Conservation (phyloP, 2,329 filamentous ascomycete genomes). For the Hypoxylon sp. region DNA sequence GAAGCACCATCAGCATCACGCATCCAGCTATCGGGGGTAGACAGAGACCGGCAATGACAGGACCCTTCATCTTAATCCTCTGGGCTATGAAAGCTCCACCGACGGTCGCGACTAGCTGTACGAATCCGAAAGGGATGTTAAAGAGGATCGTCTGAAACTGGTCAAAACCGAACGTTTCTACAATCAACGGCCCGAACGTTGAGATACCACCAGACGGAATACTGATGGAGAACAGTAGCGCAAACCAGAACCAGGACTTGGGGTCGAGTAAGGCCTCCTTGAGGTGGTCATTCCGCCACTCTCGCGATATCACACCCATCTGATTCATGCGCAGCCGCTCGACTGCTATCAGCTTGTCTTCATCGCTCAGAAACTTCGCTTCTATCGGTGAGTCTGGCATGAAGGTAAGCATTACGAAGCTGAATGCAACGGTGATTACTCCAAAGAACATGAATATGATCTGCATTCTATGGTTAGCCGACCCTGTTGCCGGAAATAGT, state of each 20-base stretch:
- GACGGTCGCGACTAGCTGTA: slow-evolving; percentile 70
- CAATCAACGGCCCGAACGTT: slow-evolving; percentile 67
- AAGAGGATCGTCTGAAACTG: slow-evolving; percentile 67
- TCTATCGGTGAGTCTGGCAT: slow-evolving; percentile 67
- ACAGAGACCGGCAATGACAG: slow-evolving; percentile 58
- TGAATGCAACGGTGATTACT: slow-evolving; percentile 64
- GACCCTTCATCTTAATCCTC: slow-evolving; percentile 64
- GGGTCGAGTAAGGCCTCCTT: slow-evolving; percentile 68
- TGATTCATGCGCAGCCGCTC: slow-evolving; percentile 69
- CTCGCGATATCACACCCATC: slow-evolving; percentile 67
- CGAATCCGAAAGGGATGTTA: slow-evolving; percentile 69
- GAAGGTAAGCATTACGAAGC: slow-evolving; percentile 61
- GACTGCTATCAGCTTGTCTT: slow-evolving; percentile 68
- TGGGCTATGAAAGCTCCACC: slow-evolving; percentile 67
- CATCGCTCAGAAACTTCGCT: slow-evolving; percentile 65
- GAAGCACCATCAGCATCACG: slow-evolving; percentile 49
- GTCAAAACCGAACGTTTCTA: slow-evolving; percentile 67
- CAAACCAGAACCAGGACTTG: slow-evolving; percentile 74
- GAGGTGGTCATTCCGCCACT: slow-evolving; percentile 67
- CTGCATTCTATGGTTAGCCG: slow-evolving; percentile 16
- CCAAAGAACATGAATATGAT: slow-evolving; percentile 67
- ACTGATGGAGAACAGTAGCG: slow-evolving; percentile 67
- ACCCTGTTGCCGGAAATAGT: slow-evolving; percentile 23
- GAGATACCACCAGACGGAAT: slow-evolving; percentile 71
- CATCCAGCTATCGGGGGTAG: slow-evolving; percentile 51